These are phyloP conservation scores for Sporothrix humicola DNA, from an alignment of 2,329 filamentous ascomycete species.

Conservation along the genomic window DNA sequence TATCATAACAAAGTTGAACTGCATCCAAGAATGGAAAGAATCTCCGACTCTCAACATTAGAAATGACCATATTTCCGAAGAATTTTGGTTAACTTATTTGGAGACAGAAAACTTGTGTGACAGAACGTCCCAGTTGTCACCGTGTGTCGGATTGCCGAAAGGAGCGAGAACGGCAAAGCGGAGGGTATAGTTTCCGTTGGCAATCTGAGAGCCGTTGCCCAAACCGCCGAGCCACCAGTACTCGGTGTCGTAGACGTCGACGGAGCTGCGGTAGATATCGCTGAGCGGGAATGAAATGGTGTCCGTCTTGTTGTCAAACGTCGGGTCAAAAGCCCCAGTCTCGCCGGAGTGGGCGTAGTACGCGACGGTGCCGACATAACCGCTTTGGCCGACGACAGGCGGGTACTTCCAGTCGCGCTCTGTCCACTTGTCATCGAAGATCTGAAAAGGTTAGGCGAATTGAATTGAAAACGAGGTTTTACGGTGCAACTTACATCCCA, in stretches of 20 bases:
- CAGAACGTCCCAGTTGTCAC: slow-evolving; percentile 29
- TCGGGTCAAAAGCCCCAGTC: slow-evolving; percentile 7
- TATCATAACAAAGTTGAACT: too few species aligned
- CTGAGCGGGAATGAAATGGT: slow-evolving; percentile 37
- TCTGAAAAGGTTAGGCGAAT: neutral
- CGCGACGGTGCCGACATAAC: slow-evolving; percentile 40
- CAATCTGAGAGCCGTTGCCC: slow-evolving; percentile 43
- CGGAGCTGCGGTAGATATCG: slow-evolving; percentile 37
- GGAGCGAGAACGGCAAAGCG: slow-evolving; percentile 30
- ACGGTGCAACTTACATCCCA: slow-evolving; percentile 40
- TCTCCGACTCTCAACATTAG: too few species aligned
- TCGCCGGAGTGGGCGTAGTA: slow-evolving; percentile 21
- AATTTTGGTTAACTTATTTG: neutral
- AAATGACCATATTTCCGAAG: too few species aligned
- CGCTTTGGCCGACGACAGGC: slow-evolving; percentile 38
- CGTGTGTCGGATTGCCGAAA: slow-evolving; percentile 19
- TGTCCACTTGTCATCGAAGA: slow-evolving; percentile 39
- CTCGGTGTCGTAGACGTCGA: slow-evolving; percentile 35
- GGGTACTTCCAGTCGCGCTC: slow-evolving; percentile 41
- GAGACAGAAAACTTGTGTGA: slow-evolving; percentile 14
- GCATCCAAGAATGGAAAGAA: too few species aligned
- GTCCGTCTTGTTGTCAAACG: slow-evolving; percentile 28
- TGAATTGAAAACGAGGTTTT: neutral
- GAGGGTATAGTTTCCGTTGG: slow-evolving; percentile 44
- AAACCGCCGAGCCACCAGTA: slow-evolving; percentile 38